Evolutionary conservation across 2,329 filamentous ascomycete species (phyloP).

Genomic region (Cladophialophora bantiana): DNA sequence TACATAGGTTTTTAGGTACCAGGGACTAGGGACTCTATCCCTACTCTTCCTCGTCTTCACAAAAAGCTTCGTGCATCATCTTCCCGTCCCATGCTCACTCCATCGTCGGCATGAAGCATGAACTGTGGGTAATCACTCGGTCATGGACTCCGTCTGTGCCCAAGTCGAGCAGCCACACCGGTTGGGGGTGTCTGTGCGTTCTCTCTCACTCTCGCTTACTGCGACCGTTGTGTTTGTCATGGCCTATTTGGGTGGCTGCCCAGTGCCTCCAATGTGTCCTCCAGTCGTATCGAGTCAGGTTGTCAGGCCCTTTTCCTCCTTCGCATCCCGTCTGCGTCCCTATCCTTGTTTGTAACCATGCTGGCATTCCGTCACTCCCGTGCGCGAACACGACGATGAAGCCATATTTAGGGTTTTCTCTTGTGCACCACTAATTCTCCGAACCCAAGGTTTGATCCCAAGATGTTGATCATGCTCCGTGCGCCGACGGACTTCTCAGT

Average conservation of each 20-base stretch:
- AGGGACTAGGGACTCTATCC: neutral
- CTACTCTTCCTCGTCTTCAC: neutral
- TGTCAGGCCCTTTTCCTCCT: neutral
- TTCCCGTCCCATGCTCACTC: neutral
- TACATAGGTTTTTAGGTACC: too few relatives aligned
- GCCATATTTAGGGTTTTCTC: conserved; percentile 3
- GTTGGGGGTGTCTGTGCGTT: too few relatives aligned
- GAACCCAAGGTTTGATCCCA: neutral
- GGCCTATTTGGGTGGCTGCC: neutral
- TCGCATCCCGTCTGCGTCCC: neutral
- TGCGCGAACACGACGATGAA: neutral
- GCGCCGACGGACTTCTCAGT: neutral
- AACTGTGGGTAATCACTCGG: conserved; percentile 19
- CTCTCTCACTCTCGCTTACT: conserved; percentile 20
- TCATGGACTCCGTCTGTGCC: neutral
- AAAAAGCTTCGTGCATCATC: neutral
- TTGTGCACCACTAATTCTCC: neutral
- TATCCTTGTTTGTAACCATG: too few relatives aligned
- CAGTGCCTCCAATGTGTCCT: too few relatives aligned
- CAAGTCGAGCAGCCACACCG: too few relatives aligned
- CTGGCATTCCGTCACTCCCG: too few relatives aligned
- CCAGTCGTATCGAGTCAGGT: neutral
- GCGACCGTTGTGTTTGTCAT: neutral
- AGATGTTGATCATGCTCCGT: conserved; percentile 4
- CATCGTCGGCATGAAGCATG: conserved; percentile 31